Evolutionary conservation across 2,329 filamentous ascomycete genomes (phyloP).

Genomic region (Fusarium sp.): DNA sequence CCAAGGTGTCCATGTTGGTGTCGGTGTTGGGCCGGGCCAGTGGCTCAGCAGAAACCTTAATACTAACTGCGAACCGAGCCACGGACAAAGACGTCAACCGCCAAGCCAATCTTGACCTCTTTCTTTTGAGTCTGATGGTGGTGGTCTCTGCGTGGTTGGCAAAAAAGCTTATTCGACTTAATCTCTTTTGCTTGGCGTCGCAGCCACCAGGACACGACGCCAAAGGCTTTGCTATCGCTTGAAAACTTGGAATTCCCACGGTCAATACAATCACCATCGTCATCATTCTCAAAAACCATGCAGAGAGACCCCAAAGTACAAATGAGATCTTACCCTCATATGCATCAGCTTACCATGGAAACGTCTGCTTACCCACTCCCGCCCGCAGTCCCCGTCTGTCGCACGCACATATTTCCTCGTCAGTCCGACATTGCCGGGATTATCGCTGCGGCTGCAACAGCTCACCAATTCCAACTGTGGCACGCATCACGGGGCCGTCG

Average conservation of each 20-base stretch:
- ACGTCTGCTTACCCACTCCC: background rate
- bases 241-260: background rate
- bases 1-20: background rate
- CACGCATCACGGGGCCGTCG: background rate
- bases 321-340: background rate
- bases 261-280: background rate
- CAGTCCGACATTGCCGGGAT: slow-evolving; percentile 23
- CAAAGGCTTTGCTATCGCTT: background rate
- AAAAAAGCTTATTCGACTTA: slow-evolving; percentile 4
- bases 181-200: background rate
- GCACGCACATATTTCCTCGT: background rate
- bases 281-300: background rate
- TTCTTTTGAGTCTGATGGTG: background rate
- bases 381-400: background rate
- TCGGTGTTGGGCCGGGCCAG: background rate
- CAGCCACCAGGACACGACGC: background rate
- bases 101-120: background rate
- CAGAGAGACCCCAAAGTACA: background rate
- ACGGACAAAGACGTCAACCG: background rate
- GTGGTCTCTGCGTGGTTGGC: background rate
- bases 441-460: slow-evolving; percentile 1
- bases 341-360: background rate
- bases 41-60: slow-evolving; percentile 4
- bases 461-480: slow-evolving; percentile 4
- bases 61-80: background rate